Base-by-base conservation (phyloP, 2,329 filamentous ascomycete species). In the Ceratocystis cacaofunesta region DNA sequence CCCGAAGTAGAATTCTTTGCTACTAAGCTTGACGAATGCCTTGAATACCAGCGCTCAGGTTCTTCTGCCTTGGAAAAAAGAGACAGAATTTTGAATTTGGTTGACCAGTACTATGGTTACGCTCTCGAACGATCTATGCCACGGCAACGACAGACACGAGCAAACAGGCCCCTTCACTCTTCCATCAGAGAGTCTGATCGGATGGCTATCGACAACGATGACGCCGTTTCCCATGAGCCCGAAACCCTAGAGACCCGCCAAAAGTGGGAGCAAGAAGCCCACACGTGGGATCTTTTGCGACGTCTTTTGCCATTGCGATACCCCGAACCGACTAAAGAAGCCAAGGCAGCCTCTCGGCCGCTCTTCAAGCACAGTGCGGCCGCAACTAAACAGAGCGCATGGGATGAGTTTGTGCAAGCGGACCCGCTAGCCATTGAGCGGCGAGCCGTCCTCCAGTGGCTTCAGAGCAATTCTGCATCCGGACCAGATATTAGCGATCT, bases 1-100 rank as follows among this genome's bases (percentile, higher is more conserved):
- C 84, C 86, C 68, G 90, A 96, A 75, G 89, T 95, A 67, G 90
- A 96, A 76, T 82, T 85, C 57, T 96, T 96, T 72, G 91, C 92
- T 46, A 87, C 88, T 72, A 83, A 84, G 63, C 81, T 96, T 25
- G 92, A 96, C 75, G 82, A 85, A 65, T 92, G 91, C 78, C 75
- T 85, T 71, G 75, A 79, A 69, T 72, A 77, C 68, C 68, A 75
- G 69, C 66, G 62, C 32, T 63, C 64, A 32, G 46, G 55, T 41
- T 36, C 63, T 7, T 64, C 63, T 15, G n/a, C 25, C 43, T 73
- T 79, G 36, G 83, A 87, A 67, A 80, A 82, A 72, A 83, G 84
- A 72, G 80, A 82, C 60, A 82, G 85, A 68, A 82, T 89, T n/a
- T 80, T 89, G 70, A 81, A 84, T 62, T 79, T 95, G 3, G 80